phyloP scores from a whole-genome alignment of 331 rosid species.

The Malus hybrid region DNA sequence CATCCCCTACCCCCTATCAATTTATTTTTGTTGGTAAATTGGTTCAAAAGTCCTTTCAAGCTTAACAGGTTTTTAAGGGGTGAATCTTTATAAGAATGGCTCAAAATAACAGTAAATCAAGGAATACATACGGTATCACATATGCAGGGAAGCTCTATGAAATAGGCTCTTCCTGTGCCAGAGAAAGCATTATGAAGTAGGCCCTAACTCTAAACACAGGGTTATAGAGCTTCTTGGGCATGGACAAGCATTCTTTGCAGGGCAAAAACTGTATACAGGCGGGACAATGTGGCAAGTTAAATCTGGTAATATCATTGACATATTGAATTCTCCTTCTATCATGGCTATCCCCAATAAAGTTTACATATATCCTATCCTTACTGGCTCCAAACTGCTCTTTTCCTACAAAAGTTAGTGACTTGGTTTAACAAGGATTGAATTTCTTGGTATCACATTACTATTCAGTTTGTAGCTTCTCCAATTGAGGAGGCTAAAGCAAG shows the following conservation, averaged over 20 bases:
- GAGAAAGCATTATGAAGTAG: background rate
- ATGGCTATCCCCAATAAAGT: background rate
- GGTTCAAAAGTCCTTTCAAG: background rate
- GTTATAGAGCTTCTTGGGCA: background rate
- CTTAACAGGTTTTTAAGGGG: background rate
- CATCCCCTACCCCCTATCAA: background rate
- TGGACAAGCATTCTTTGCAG: background rate
- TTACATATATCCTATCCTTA: background rate
- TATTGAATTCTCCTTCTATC: background rate
- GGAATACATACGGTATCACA: background rate
- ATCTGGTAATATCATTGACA: background rate
- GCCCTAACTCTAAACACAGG: background rate
- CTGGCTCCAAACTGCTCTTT: background rate
- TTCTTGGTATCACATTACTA: background rate
- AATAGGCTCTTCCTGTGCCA: background rate
- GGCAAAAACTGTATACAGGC: background rate
- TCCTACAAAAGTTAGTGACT: background rate
- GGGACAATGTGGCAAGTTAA: background rate
- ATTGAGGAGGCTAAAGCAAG: background rate
- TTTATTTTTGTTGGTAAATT: background rate
- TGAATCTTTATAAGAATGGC: background rate
- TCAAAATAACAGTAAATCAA: background rate
- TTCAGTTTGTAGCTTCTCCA: background rate
- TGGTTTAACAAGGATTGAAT: background rate
- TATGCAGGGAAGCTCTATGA: background rate